phyloP scores from a whole-genome alignment of 495 filamentous ascomycete genomes.

The Xylaria bambusicola region DNA sequence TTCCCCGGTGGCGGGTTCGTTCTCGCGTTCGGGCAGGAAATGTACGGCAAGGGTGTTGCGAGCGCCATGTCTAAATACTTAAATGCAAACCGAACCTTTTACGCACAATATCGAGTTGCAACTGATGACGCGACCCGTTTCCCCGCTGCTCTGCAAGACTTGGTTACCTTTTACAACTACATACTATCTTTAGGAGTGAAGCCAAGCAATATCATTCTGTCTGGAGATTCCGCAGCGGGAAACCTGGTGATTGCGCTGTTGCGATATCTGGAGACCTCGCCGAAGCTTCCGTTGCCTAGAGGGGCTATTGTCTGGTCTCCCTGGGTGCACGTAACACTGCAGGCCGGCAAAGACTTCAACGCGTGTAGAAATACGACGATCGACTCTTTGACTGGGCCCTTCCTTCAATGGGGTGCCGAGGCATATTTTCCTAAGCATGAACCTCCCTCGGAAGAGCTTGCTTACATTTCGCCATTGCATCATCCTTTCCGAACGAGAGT shows the following conservation, averaged over 20 bases:
- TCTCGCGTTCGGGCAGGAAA: constrained; percentile 7
- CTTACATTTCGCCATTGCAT: constrained; percentile 23
- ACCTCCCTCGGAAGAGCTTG: constrained; percentile 1
- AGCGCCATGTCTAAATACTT: not conserved
- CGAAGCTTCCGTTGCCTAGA: constrained; percentile 14
- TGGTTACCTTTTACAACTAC: constrained; percentile 22
- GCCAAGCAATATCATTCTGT: constrained; percentile 20
- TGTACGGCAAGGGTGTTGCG: not conserved
- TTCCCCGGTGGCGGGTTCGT: constrained; percentile 26
- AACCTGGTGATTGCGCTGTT: constrained; percentile 22
- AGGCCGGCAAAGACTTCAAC: constrained; percentile 13
- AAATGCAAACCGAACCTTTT: constrained; percentile 8
- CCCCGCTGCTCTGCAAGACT: constrained; percentile 23
- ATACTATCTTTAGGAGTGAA: constrained; percentile 8
- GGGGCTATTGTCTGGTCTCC: constrained; percentile 26
- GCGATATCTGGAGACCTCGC: constrained; percentile 16
- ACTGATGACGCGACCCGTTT: constrained; percentile 13
- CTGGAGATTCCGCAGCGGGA: constrained; percentile 21
- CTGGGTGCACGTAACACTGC: constrained; percentile 22
- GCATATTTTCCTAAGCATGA: constrained; percentile 16
- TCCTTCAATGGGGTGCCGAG: constrained; percentile 25
- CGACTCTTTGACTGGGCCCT: constrained; percentile 6
- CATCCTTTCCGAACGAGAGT: constrained; percentile 21
- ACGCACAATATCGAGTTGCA: constrained; percentile 21
- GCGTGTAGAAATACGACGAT: not conserved